Percentiles rank a stretch among this genome's conserved stretches.
Conservation (phyloP, 2,329 filamentous ascomycete genomes). For the Epichloe bromicola region DNA sequence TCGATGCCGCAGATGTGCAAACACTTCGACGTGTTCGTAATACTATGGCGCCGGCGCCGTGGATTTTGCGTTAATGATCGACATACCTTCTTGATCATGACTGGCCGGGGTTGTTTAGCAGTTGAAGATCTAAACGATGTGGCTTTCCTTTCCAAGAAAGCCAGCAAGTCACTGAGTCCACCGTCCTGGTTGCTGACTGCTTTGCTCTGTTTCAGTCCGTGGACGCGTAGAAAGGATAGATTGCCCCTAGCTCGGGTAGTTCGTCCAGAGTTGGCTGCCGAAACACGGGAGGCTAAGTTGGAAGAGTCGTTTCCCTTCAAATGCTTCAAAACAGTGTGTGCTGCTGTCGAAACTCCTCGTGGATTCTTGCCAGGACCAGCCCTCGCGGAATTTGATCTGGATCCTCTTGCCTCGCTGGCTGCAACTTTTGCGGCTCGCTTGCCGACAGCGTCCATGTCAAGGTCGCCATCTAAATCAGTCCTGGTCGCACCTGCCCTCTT, state of each 20-base stretch:
- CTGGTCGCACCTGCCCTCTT: conserved; percentile 26
- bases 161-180: conserved; percentile 49
- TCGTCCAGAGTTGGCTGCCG: conserved; percentile 15
- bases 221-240: conserved; percentile 33
- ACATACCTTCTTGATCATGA: conserved; percentile 72
- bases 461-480: conserved; percentile 43
- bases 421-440: conserved; percentile 21
- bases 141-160: conserved; percentile 61
- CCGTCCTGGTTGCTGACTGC: conserved; percentile 53
- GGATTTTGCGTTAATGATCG: conserved; percentile 17
- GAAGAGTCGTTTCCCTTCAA: conserved; percentile 22
- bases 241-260: conserved; percentile 12
- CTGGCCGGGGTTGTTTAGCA: conserved; percentile 28
- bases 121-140: conserved; percentile 38
- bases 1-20: conserved; percentile 2
- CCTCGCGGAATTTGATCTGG: conserved; percentile 19
- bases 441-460: conserved; percentile 39
- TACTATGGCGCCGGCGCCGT: conserved; percentile 3
- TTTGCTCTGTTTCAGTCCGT: conserved; percentile 56
- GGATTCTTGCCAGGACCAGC: conserved; percentile 10
- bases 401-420: conserved; percentile 13
- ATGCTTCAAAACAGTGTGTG: conserved; percentile 32
- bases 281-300: conserved; percentile 22
- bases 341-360: conserved; percentile 22
- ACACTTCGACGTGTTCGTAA: conserved; percentile 2